Base-by-base conservation (phyloP, 2,329 filamentous ascomycete genomes). In the Myriosclerotinia duriaeana region DNA sequence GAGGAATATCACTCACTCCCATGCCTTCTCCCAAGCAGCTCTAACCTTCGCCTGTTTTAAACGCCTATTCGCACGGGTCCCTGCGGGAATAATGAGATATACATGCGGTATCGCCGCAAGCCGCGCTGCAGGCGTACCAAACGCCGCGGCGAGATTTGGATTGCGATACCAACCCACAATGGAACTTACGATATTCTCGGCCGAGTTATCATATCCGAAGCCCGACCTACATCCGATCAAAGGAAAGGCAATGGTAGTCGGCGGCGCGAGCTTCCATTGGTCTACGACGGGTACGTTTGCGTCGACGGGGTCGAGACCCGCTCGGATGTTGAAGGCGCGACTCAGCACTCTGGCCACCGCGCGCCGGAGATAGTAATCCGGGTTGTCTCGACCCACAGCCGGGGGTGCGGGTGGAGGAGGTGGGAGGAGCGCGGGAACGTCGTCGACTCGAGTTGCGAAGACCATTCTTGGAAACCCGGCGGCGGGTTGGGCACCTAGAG, bases 161-260 rank as follows among this genome's bases (percentile, higher is more conserved):
- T 56, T 15, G 14, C 9, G 36, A 42, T 42, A 56, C 53, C 53
- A 42, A 6, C 53, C 53, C 22, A 26, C 8, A 22, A 56, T 20
- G 7, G 53, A n/a, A 38, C 53, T 42, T 14, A 56, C 5, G 8
- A 56, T 42, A 42, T 56, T 56, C 53, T 56, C 53, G 53, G 53
- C 53, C 14, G 36, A 22, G 22, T 56, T 56, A 3, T 11, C 6
- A 26, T 7, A 40, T 12, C 53, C 53, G 7, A 42, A 17, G 12
- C 53, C 53, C 15, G 53, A 40, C 34, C n/a, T 42, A 20, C 14
- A 26, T 42, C 53, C 53, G 15, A 56, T 26, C 12, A 56, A 38
- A 40, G 53, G 53, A 22, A 56, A 40, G 9, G 53, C 53, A 42
- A 56, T 56, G 26, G 53, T 26, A 17, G 5, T 1, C 14, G 53